Percentiles rank a stretch among this genome's conserved stretches.
Evolutionary conservation across 2,329 filamentous ascomycete genomes (phyloP).

Genomic region (Xylariaceae sp.): DNA sequence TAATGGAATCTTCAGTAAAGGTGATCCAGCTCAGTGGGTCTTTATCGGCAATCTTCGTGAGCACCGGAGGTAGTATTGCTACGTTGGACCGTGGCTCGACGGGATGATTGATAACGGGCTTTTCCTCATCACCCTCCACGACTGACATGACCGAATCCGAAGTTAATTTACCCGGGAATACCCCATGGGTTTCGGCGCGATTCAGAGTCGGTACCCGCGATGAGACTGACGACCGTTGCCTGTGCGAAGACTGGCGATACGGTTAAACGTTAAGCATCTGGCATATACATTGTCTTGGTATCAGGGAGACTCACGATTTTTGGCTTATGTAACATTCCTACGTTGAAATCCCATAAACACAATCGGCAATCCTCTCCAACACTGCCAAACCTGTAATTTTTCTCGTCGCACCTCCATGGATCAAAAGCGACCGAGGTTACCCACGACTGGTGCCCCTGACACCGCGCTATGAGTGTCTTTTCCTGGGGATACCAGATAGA

Average conservation of each 20-base stretch:
- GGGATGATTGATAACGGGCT: conserved; percentile 62
- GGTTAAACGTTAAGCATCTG: background rate
- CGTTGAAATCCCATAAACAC: conserved; percentile 94
- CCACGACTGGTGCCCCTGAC: conserved; percentile 94
- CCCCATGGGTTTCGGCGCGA: conserved; percentile 59
- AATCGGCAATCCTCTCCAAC: conserved; percentile 91
- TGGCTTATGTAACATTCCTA: conserved; percentile 90
- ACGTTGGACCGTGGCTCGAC: conserved; percentile 83
- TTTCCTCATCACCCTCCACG: conserved; percentile 47
- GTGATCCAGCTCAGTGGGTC: conserved; percentile 86
- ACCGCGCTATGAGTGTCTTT: conserved; percentile 78
- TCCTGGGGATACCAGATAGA: conserved; percentile 93
- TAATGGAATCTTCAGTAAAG: conserved; percentile 91
- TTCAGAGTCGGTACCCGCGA: conserved; percentile 48
- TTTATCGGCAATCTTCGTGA: conserved; percentile 80
- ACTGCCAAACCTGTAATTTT: conserved; percentile 92
- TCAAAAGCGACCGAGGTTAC: conserved; percentile 92
- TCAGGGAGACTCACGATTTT: conserved; percentile 62
- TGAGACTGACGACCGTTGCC: conserved; percentile 53
- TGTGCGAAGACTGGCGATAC: conserved; percentile 45
- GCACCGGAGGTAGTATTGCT: conserved; percentile 83
- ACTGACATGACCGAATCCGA: conserved; percentile 66
- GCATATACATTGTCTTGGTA: background rate
- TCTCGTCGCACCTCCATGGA: conserved; percentile 92
- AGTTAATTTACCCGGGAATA: conserved; percentile 55